These are phyloP conservation scores for Sporobolomyces phaffii DNA, from an alignment of 768 basidiomycete species.

Conservation along the genomic window DNA sequence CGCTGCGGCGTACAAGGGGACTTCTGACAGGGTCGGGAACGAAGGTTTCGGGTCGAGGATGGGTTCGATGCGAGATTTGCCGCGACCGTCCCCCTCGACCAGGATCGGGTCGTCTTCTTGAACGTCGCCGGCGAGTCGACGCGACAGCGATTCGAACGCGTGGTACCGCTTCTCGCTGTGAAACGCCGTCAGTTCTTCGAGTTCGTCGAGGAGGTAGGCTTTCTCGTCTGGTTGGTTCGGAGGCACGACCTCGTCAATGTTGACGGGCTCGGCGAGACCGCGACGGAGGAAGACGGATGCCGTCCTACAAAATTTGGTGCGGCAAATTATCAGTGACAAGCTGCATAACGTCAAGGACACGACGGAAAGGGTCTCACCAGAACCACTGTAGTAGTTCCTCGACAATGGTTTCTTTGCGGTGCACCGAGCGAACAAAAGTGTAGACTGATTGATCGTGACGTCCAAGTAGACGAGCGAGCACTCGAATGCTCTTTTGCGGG, in stretches of 20 bases:
- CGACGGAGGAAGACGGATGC: conserved; percentile 31
- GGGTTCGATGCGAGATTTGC: conserved; percentile 3
- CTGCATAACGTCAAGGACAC: too few relatives aligned
- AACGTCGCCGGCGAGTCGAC: conserved; percentile 21
- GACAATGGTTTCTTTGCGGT: conserved; percentile 27
- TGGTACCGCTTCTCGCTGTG: conserved; percentile 18
- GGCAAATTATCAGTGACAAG: neutral
- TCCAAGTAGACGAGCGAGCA: conserved; percentile 26
- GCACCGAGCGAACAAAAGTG: conserved; percentile 23
- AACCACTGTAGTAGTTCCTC: conserved; percentile 36
- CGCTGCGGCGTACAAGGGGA: conserved; percentile 3
- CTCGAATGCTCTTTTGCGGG: conserved; percentile 35
- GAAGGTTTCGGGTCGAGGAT: neutral
- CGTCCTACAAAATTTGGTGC: conserved; percentile 12
- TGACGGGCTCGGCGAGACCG: conserved; percentile 25
- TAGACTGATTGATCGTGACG: conserved; percentile 28
- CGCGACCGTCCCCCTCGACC: conserved; percentile 31
- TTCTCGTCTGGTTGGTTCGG: conserved; percentile 5
- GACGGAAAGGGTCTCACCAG: neutral
- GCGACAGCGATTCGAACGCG: conserved; percentile 2
- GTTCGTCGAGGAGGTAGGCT: conserved; percentile 31
- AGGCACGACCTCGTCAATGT: conserved; percentile 30
- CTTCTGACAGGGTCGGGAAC: conserved; percentile 4
- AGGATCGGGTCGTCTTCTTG: conserved; percentile 34
- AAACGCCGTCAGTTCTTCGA: conserved; percentile 25